Percentiles rank a stretch among this genome's conserved stretches.
Evolutionary conservation across 129 eudicot genomes (phyloP).

Genomic region (Dittrichia graveolens): DNA sequence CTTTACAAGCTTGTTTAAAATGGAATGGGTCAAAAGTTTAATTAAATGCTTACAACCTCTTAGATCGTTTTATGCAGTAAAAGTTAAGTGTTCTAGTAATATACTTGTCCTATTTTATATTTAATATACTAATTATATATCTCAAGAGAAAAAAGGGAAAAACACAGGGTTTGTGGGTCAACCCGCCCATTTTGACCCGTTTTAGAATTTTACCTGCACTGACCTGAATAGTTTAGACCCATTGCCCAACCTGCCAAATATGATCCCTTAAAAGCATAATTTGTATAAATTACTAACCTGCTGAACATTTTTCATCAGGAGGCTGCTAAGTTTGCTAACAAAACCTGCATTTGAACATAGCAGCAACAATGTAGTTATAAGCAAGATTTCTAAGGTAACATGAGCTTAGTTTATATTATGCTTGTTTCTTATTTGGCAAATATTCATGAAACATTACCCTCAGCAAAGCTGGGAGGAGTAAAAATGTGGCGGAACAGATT

Average conservation of each 20-base stretch:
- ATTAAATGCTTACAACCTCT: slow-evolving; percentile 4
- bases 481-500: slow-evolving; percentile 70
- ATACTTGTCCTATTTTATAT: too few species aligned
- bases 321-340: slow-evolving; percentile 47
- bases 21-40: not conserved
- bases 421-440: not conserved
- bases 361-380: not conserved
- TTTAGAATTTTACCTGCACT: too few species aligned
- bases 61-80: too few species aligned
- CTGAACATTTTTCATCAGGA: slow-evolving; percentile 60
- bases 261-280: not conserved
- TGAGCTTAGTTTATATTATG: not conserved
- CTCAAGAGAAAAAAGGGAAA: too few species aligned
- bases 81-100: too few species aligned
- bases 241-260: not conserved
- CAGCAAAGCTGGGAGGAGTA: slow-evolving; percentile 43
- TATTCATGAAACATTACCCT: slow-evolving; percentile 44
- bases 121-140: too few species aligned
- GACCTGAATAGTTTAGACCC: too few species aligned
- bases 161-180: too few species aligned
- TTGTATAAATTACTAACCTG: slow-evolving; percentile 53
- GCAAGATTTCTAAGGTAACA: not conserved
- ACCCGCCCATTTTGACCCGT: too few species aligned
- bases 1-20: not conserved
- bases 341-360: slow-evolving; percentile 47